These are phyloP conservation scores for Hypoxylon crocopeplum DNA, from an alignment of 495 filamentous ascomycete genomes.

Conservation along the genomic window DNA sequence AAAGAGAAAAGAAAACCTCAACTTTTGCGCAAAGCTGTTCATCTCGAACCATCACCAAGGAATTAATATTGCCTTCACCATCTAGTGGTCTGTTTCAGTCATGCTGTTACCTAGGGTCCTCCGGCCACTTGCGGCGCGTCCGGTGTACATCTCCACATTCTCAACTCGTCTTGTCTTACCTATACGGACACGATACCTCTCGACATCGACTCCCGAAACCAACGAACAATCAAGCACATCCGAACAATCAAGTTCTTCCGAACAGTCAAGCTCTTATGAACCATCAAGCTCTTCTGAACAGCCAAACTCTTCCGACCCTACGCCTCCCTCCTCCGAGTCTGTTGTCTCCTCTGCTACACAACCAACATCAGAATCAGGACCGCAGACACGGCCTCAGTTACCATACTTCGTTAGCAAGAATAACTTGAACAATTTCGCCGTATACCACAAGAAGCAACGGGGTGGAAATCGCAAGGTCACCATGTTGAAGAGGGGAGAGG, in stretches of 20 bases:
- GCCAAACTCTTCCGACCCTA: no score
- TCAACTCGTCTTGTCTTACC: constrained; percentile 10
- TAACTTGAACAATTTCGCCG: constrained; percentile 70
- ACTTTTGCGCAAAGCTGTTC: no score
- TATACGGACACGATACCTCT: constrained; percentile 15
- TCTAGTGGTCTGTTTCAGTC: neutral
- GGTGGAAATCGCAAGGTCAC: constrained; percentile 82
- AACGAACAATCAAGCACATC: constrained; percentile 9
- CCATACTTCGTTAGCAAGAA: constrained; percentile 81
- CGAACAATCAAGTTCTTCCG: constrained; percentile 10
- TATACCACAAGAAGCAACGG: constrained; percentile 78
- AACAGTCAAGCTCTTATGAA: neutral
- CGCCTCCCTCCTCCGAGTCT: neutral
- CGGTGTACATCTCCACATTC: constrained; percentile 2
- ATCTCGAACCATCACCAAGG: neutral
- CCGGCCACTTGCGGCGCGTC: constrained; percentile 15
- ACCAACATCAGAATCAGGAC: constrained; percentile 24
- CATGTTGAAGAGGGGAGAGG: constrained; percentile 77
- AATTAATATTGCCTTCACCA: neutral
- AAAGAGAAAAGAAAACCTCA: no score
- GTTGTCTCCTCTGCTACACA: neutral
- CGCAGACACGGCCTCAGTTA: constrained; percentile 39
- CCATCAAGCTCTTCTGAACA: constrained; percentile 1
- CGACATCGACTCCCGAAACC: neutral
- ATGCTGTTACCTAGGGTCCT: constrained; percentile 26